Conservation (phyloP, 2,329 filamentous ascomycete genomes). For the Lasiodiplodia sp. region DNA sequence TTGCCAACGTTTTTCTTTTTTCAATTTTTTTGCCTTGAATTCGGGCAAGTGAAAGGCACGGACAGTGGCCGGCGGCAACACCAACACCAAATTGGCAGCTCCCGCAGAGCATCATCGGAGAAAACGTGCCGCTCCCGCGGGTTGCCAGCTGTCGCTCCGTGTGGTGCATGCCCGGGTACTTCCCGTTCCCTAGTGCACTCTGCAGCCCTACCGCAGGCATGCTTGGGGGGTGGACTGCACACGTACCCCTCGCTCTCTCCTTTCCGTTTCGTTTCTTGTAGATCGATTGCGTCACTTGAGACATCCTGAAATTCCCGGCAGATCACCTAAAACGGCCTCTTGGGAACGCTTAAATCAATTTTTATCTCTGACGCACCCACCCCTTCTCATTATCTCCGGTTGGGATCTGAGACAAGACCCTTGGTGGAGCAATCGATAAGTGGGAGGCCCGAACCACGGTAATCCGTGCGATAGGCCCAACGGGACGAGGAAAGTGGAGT, state of each 20-base stretch:
- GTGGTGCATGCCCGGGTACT: background rate
- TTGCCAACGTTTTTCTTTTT: background rate
- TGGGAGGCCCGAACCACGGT: background rate
- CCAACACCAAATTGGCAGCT: background rate
- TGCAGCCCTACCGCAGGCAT: conserved; percentile 3
- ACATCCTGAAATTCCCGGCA: background rate
- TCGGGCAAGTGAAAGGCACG: background rate
- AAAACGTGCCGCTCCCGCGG: background rate
- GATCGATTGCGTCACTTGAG: conserved; percentile 21
- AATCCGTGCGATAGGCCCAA: background rate
- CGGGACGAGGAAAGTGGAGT: background rate
- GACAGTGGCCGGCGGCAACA: background rate
- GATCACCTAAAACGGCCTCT: background rate
- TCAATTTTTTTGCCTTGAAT: background rate
- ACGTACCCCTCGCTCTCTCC: conserved; percentile 8
- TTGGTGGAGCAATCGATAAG: background rate
- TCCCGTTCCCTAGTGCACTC: background rate
- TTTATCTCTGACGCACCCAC: background rate
- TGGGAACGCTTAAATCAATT: background rate
- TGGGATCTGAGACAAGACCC: conserved; percentile 1
- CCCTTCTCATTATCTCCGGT: background rate
- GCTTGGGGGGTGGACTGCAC: background rate
- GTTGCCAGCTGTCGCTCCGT: background rate
- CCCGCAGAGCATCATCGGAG: background rate
- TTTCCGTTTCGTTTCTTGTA: conserved; percentile 20